Conservation (phyloP, 192 early-diverging fungal species). For the Linnemannia zychae region DNA sequence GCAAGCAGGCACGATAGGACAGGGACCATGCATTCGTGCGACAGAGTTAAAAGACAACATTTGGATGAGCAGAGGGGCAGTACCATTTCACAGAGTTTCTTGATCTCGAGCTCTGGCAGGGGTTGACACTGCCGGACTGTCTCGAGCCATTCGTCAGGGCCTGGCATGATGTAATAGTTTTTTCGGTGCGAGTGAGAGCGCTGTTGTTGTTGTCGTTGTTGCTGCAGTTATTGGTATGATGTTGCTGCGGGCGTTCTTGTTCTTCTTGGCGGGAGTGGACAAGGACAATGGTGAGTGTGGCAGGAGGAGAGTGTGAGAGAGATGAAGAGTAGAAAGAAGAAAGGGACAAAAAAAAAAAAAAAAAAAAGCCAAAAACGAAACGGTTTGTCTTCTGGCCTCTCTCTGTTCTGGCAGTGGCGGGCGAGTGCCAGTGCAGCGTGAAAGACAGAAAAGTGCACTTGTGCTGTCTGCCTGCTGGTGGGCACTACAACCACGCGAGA, state of each 20-base stretch:
- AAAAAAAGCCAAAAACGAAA: neutral
- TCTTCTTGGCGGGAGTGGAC: neutral
- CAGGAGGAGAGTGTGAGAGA: neutral
- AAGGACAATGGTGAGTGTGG: neutral
- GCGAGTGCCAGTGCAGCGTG: neutral
- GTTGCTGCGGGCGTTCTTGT: neutral
- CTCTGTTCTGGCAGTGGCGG: neutral
- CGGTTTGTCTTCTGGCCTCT: neutral
- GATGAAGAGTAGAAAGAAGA: neutral
- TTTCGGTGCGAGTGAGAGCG: neutral
- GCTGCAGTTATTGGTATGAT: neutral
- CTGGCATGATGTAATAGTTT: constrained; percentile 64
- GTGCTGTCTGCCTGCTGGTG: neutral
- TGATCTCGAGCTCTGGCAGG: constrained; percentile 95
- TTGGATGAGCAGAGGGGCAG: neutral
- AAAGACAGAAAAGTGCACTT: neutral
- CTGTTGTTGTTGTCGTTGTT: neutral
- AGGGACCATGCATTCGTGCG: neutral
- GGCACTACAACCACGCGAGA: neutral
- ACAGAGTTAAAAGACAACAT: neutral
- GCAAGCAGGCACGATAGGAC: neutral
- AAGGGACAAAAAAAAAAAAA: neutral
- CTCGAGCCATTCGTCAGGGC: constrained; percentile 97
- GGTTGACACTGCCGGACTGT: constrained; percentile 93
- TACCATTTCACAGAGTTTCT: constrained; percentile 98